phyloP scores from a whole-genome alignment of 768 basidiomycete genomes.

The Strobilomyces dryophilus region DNA sequence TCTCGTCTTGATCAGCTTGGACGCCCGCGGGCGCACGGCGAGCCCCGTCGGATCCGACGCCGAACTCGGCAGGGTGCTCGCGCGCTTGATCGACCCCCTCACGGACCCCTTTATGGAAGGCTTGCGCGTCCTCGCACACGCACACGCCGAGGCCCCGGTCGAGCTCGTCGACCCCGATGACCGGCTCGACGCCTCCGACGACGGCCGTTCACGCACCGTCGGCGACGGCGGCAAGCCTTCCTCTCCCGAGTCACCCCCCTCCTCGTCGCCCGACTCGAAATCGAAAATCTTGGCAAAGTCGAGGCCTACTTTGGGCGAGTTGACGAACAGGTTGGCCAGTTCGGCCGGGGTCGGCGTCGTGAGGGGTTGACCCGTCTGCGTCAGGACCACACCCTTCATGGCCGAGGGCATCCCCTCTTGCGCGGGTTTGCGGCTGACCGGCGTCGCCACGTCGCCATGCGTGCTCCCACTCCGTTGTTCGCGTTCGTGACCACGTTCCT shows the following conservation, averaged over 20 bases:
- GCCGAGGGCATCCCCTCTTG: conserved; percentile 41
- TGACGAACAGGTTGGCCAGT: conserved; percentile 61
- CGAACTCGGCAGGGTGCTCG: conserved; percentile 32
- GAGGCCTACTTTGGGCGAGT: conserved; percentile 66
- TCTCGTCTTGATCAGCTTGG: conserved; percentile 17
- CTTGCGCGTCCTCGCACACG: conserved; percentile 45
- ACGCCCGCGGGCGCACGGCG: conserved; percentile 14
- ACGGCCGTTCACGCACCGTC: conserved; percentile 40
- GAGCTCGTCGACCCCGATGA: conserved; percentile 27
- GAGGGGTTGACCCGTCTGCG: conserved; percentile 70
- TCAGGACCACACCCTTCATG: conserved; percentile 77
- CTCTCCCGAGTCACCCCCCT: conserved; percentile 28
- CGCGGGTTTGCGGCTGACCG: conserved; percentile 36
- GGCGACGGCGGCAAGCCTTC: conserved; percentile 42
- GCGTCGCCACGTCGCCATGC: conserved; percentile 43
- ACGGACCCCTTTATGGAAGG: conserved; percentile 50
- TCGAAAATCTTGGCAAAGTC: conserved; percentile 80
- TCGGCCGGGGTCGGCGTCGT: conserved; percentile 68
- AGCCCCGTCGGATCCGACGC: conserved; percentile 37
- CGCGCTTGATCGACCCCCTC: conserved; percentile 26
- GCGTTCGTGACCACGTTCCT: conserved; percentile 23
- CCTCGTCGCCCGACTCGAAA: conserved; percentile 38
- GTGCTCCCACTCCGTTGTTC: conserved; percentile 14
- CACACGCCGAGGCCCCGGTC: conserved; percentile 9
- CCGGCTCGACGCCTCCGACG: conserved; percentile 24